Conservation (phyloP, 208 protist species). For the Crithidia bombi region DNA sequence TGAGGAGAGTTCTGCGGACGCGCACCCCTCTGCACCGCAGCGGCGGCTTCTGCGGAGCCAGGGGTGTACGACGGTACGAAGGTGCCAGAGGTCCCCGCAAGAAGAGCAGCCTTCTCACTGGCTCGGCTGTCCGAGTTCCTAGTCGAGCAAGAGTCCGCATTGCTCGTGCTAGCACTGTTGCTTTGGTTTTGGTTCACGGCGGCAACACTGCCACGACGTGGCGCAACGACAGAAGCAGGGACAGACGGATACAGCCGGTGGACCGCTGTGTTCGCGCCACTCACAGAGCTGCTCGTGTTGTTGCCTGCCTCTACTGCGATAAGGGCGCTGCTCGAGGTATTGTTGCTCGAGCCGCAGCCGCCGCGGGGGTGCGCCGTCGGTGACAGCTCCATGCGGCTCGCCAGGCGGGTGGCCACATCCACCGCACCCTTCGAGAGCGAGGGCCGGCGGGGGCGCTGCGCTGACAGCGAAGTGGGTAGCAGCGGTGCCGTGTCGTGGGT, state of each 20-base stretch:
- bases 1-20: slow-evolving; percentile 20
- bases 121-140: neutral
- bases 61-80: slow-evolving; percentile 16
- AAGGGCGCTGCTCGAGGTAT: slow-evolving; percentile 7
- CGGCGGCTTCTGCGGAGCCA: neutral
- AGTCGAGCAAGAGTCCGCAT: neutral
- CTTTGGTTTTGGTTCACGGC: slow-evolving; percentile 28
- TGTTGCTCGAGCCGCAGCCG: slow-evolving; percentile 18
- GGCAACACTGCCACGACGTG: slow-evolving; percentile 26
- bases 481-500: neutral
- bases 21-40: slow-evolving; percentile 6
- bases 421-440: slow-evolving; percentile 25
- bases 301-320: neutral
- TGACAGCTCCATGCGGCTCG: slow-evolving; percentile 18
- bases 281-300: neutral
- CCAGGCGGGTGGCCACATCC: slow-evolving; percentile 17
- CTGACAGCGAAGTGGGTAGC: neutral
- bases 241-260: neutral
- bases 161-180: slow-evolving; percentile 3
- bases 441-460: slow-evolving; percentile 20
- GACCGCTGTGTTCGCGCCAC: neutral
- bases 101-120: neutral
- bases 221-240: slow-evolving; percentile 28
- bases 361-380: slow-evolving; percentile 5
- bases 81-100: neutral